Base-by-base conservation (phyloP, 2,329 filamentous ascomycete species). In the Pyrenophora seminiperda region DNA sequence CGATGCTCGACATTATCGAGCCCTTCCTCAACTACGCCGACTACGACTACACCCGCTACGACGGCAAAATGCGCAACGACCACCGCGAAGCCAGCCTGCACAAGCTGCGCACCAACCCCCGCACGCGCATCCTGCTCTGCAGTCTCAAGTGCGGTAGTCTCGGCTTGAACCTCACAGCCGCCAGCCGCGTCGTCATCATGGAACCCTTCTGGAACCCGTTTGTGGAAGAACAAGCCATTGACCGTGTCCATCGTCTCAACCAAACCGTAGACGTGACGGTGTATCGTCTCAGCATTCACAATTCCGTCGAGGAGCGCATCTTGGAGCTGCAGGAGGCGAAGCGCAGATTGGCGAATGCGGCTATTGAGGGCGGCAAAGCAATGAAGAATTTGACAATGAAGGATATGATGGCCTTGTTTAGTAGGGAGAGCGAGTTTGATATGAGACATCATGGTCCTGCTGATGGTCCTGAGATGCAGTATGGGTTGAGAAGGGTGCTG, bases 121-220 rank as follows among this genome's bases (percentile, higher is more conserved):
- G 79, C 24, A 94, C 89, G 11, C 83, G 94, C 5, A 85, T 99
- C 4, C 77, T 99, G 38, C 85, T 99, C 13, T 99, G 94, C 75
- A 95, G 90, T 75, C 81, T 99, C 58, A 94, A 96, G 65, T 97
- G 94, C 66, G 94, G 94, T 58, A 92, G 90, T 41, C 75, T 99
- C 37, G 94, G 94, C 2, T 83, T 99, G 20, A 99, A 99, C 73
- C 79, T 99, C 44, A 99, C 94, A 5, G 94, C 92, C 0, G 94
- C 94, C 7, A 94, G 89, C 55, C 83, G 94, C 14, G 94, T 99
- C 3, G 86, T 99, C 43, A 96, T 99, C 62, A 80, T 99, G 34
- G 94, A 99, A 73, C 94, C 94, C 0, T 99, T 99, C 75, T 99
- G 94, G 94, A 99, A 99, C 73, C 94, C 91, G 83, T 99, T 99